phyloP scores from a whole-genome alignment of 805 yeast species.

The Maudiozyma turicensis region DNA sequence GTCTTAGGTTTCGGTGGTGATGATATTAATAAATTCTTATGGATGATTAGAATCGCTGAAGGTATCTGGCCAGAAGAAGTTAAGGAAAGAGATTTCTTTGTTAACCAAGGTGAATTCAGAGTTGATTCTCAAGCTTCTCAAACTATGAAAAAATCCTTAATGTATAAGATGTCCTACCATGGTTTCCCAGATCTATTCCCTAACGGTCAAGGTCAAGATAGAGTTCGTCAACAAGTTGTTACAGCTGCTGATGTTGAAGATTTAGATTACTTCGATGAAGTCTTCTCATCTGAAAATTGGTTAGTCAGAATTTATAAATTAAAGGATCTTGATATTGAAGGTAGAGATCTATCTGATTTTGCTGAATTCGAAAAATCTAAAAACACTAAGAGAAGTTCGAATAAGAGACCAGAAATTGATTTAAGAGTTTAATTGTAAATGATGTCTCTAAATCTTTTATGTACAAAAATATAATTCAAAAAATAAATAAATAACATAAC shows the following conservation, averaged over 20 bases:
- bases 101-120: constrained; percentile 76
- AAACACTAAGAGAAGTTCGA: constrained; percentile 17
- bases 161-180: constrained; percentile 93
- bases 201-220: constrained; percentile 54
- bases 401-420: constrained; percentile 47
- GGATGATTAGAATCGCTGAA: constrained; percentile 99
- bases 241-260: constrained; percentile 40
- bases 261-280: constrained; percentile 82
- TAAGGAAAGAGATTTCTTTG: constrained; percentile 74
- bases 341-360: constrained; percentile 62
- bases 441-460: not conserved
- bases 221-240: constrained; percentile 81
- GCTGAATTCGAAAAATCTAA: constrained; percentile 40
- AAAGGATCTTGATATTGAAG: constrained; percentile 78
- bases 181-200: constrained; percentile 66
- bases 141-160: constrained; percentile 78
- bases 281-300: constrained; percentile 93
- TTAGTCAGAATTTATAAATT: constrained; percentile 88
- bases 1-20: constrained; percentile 89
- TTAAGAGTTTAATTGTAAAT: constrained; percentile 30
- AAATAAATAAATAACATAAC: constrained; percentile 2
- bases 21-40: constrained; percentile 89
- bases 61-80: constrained; percentile 99
- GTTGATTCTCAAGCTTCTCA: constrained; percentile 74
- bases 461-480: constrained; percentile 1